Base-by-base conservation (phyloP, 2,329 filamentous ascomycete species). In the Orbilia ellipsospora region DNA sequence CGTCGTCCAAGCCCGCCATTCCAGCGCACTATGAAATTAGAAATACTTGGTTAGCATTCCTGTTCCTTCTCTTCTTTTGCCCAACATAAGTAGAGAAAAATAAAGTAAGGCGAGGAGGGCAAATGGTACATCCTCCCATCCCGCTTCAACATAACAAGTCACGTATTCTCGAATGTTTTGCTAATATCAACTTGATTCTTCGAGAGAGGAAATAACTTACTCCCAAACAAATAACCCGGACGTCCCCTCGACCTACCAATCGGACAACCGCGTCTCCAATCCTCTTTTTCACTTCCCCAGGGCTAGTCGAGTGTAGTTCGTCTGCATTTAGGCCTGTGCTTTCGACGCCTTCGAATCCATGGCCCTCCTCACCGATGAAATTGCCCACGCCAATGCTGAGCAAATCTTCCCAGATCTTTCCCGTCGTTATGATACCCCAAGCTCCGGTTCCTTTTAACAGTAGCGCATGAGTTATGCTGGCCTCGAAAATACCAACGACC, bases 351-450 rank as follows among this genome's bases (percentile, higher is more conserved):
- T 89, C 90, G 80, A 96, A 97, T 55, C 78, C 77, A 23, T 64
- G 73, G n/a, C 74, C 73, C 13, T 80, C 82, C 8, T 80, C 77
- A 0, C 90, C 91, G 0, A 96, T 82, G 77, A 92, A 90, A 0
- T 83, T 81, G 1, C 83, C 83, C 0, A 95, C 90, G 0, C 91
- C 93, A 0, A 86, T 83, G 0, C 83, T 85, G 12, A 97, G 84
- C 42, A 95, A 89, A 0, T 84, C 82, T 80, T 94, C 90, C 94
- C 94, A 97, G 77, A 91, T 91, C 68, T 88, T 88, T 0, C 93
- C 94, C 0, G 94, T 97, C 4, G 91, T 94, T 4, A 98, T 90
- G 77, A 98, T 95, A 1, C 93, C 94, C 85, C 95, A 97, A 2
- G 78, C 81, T 60, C 78, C 83, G 67, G 79, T 80, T 26, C 67